These are phyloP conservation scores for Schizosaccharomyces japonicus DNA, from an alignment of 805 yeast species.

Conservation along the genomic window DNA sequence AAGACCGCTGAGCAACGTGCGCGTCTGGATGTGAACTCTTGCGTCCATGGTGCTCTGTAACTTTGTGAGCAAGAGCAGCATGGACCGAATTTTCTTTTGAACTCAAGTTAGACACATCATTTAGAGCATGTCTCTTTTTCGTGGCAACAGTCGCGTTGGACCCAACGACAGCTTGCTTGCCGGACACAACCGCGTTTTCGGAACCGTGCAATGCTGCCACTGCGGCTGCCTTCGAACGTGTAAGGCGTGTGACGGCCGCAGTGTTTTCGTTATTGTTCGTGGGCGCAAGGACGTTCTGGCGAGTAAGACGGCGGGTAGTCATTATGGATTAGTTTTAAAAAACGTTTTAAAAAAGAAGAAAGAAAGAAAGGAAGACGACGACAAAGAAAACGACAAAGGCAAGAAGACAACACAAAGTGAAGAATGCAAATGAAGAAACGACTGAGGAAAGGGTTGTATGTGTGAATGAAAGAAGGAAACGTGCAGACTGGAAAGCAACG, in stretches of 20 bases:
- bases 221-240: neutral
- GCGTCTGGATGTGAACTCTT: too few species aligned
- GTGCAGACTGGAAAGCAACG: neutral
- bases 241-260: too few species aligned
- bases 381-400: neutral
- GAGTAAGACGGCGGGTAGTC: conserved; percentile 1
- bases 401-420: too few species aligned
- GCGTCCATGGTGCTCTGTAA: too few species aligned
- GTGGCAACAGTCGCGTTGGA: conserved; percentile 6
- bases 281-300: neutral
- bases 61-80: conserved; percentile 3
- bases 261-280: neutral
- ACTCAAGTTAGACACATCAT: conserved; percentile 16
- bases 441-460: neutral
- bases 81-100: conserved; percentile 5
- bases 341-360: neutral
- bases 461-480: neutral
- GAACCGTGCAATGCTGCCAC: neutral
- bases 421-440: neutral
- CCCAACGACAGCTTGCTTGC: neutral
- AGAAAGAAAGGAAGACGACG: neutral
- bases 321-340: neutral
- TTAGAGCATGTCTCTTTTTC: conserved; percentile 17
- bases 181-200: neutral
- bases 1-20: too few species aligned